phyloP scores from a whole-genome alignment of 371 early-diverging fungal species.

The Agmasoma carcini region DNA sequence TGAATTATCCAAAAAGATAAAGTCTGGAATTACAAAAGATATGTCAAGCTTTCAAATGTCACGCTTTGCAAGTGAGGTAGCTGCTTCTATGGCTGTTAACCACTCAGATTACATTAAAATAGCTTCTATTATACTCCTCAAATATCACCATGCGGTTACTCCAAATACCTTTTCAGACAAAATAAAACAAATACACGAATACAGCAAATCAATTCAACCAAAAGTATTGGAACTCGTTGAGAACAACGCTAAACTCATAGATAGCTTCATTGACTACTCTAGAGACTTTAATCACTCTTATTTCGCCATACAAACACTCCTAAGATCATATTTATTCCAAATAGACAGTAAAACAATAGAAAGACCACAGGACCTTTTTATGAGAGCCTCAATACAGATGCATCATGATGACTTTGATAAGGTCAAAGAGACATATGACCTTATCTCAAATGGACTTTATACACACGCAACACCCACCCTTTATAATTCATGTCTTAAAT shows the following conservation, averaged over 20 bases:
- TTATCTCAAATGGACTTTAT: slow-evolving; percentile 79
- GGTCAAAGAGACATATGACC: slow-evolving; percentile 82
- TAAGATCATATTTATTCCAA: slow-evolving; percentile 73
- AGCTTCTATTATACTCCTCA: slow-evolving; percentile 86
- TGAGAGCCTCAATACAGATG: slow-evolving; percentile 92
- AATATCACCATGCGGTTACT: slow-evolving; percentile 86
- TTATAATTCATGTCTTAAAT: slow-evolving; percentile 88
- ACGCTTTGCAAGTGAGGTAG: slow-evolving; percentile 25
- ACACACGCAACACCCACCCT: slow-evolving; percentile 95
- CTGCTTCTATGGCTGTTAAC: slow-evolving; percentile 58
- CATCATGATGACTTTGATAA: slow-evolving; percentile 76
- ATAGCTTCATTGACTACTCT: slow-evolving; percentile 75
- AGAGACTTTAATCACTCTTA: slow-evolving; percentile 87
- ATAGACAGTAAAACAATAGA: slow-evolving; percentile 71
- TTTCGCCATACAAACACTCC: slow-evolving; percentile 94
- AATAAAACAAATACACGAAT: slow-evolving; percentile 65
- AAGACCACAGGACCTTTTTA: slow-evolving; percentile 92
- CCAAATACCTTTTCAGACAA: slow-evolving; percentile 73
- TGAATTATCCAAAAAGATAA: too few relatives aligned
- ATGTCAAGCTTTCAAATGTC: slow-evolving; percentile 22
- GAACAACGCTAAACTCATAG: slow-evolving; percentile 64
- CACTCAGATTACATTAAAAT: slow-evolving; percentile 90
- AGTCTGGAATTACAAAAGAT: slow-evolving; percentile 21
- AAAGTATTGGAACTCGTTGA: slow-evolving; percentile 60
- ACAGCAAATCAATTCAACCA: slow-evolving; percentile 70